Conservation (phyloP, 192 early-diverging fungal genomes). For the Thamnidium elegans region DNA sequence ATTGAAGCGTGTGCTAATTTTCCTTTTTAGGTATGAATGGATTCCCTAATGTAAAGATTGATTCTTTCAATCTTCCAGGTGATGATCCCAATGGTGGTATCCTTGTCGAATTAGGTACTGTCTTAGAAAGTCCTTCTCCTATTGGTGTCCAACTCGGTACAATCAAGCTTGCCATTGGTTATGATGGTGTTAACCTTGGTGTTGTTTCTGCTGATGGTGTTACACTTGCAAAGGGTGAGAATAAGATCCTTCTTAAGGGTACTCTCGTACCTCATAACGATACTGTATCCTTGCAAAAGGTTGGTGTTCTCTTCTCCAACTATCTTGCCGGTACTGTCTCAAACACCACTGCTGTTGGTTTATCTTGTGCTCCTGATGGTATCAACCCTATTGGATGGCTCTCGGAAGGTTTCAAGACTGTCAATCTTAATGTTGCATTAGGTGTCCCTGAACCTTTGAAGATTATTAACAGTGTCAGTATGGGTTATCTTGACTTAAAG, state of each 20-base stretch:
- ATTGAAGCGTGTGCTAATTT: not conserved
- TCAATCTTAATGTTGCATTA: constrained; percentile 51
- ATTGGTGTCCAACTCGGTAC: constrained; percentile 58
- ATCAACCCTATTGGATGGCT: constrained; percentile 49
- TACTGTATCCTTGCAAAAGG: constrained; percentile 39
- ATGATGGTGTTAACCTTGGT: constrained; percentile 44
- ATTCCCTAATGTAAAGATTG: constrained; percentile 49
- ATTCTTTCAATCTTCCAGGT: constrained; percentile 49
- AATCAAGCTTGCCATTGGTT: constrained; percentile 47
- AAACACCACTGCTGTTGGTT: constrained; percentile 46
- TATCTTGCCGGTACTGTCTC: constrained; percentile 50
- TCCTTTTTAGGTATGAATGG: constrained; percentile 48
- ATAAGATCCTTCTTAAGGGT: constrained; percentile 53
- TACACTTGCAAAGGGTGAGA: constrained; percentile 36
- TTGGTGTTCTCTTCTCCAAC: constrained; percentile 51
- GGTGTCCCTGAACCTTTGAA: constrained; percentile 39
- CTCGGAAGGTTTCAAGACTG: constrained; percentile 45
- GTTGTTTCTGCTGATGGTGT: constrained; percentile 43
- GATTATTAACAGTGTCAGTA: constrained; percentile 49
- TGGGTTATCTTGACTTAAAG: constrained; percentile 53
- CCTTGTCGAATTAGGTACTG: constrained; percentile 48
- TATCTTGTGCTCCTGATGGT: constrained; percentile 50
- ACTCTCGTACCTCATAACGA: constrained; percentile 48
- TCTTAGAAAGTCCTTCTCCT: constrained; percentile 52
- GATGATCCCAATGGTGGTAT: constrained; percentile 58